Percentiles rank a stretch among this genome's conserved stretches.
These are phyloP conservation scores for Metrosideros polymorpha DNA, from an alignment of 441 rosid species.

Conservation along the genomic window DNA sequence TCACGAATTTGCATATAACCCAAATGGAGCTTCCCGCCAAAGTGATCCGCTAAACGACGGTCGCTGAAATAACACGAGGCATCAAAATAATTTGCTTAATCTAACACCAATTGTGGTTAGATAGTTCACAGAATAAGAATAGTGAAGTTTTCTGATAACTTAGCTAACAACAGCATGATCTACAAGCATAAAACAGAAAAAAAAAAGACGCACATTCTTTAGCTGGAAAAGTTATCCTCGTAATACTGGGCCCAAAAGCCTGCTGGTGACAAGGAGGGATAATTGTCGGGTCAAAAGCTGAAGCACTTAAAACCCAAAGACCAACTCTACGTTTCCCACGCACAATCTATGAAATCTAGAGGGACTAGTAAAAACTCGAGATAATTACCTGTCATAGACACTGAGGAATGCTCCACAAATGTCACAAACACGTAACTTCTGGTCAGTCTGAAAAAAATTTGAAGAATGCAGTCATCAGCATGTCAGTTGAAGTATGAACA, in stretches of 20 bases:
- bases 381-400: conserved; percentile 86
- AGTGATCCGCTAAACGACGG: conserved; percentile 98
- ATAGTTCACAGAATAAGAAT: conserved; percentile 2
- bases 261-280: conserved; percentile 98
- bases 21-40: conserved; percentile 98
- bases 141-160: conserved; percentile 25
- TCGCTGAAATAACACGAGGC: conserved; percentile 56
- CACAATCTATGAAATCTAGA: conserved; percentile 17
- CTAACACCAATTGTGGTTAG: conserved; percentile 12
- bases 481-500: not conserved
- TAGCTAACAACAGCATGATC: conserved; percentile 48
- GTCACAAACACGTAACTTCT: conserved; percentile 98
- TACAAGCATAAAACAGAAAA: conserved; percentile 65
- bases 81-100: conserved; percentile 14
- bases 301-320: conserved; percentile 73
- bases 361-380: conserved; percentile 10
- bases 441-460: conserved; percentile 72
- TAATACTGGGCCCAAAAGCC: conserved; percentile 99
- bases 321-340: conserved; percentile 39
- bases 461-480: not conserved
- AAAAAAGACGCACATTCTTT: conserved; percentile 94
- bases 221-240: conserved; percentile 99
- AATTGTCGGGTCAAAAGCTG: conserved; percentile 84
- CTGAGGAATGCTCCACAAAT: conserved; percentile 99
- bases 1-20: conserved; percentile 98